Base-by-base conservation (phyloP, 352 stramenopile genomes). In the Phytopythium oedochilum region DNA sequence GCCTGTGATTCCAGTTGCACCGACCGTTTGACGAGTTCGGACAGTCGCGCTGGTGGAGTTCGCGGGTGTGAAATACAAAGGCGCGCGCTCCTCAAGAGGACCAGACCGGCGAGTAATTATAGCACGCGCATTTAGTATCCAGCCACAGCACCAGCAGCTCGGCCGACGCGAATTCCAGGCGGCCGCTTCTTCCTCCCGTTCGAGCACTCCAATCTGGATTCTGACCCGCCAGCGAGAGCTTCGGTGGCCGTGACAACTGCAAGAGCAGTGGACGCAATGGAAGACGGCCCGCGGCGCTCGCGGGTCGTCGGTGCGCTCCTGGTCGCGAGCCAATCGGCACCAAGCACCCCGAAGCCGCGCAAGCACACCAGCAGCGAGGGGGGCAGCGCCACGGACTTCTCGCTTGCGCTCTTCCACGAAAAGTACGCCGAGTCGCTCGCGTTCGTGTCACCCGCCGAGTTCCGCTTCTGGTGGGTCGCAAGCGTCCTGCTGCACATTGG, bases 381-480 rank as follows among this genome's bases (percentile, higher is more conserved):
- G 32, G 2, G 15, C n/a, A 44, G 11, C 7, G 49, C 49, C 9
- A 10, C 23, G 3, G 34, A 36, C 5, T 55, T 55, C 36, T 55
- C 49, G 34, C 20, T 55, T 22, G 34, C 49, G 17, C 49, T 55
- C 49, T 55, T 55, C 15, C 49, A 55, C 15, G 49, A 55, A 34
- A 55, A 55, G 49, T 55, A 55, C 34, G 49, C 49, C 32, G 49
- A 55, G 34, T 55, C 49, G 15, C 49, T 55, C 18, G 49, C 49
- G 49, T 55, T 26, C 34, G 49, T 55, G 34, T 55, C 49, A 35
- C 34, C 49, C 9, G 15, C 34, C 32, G 35, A 44, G 34, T 59
- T 59, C 20, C 40, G 53, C 5, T 32, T 52, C 6, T 60, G 60
- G 29, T 67, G 60, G 60, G 10, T 63, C 23, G 54, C 55, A 2